These are phyloP conservation scores for Scleroderma citrinum DNA, from an alignment of 768 basidiomycete genomes.

Conservation along the genomic window DNA sequence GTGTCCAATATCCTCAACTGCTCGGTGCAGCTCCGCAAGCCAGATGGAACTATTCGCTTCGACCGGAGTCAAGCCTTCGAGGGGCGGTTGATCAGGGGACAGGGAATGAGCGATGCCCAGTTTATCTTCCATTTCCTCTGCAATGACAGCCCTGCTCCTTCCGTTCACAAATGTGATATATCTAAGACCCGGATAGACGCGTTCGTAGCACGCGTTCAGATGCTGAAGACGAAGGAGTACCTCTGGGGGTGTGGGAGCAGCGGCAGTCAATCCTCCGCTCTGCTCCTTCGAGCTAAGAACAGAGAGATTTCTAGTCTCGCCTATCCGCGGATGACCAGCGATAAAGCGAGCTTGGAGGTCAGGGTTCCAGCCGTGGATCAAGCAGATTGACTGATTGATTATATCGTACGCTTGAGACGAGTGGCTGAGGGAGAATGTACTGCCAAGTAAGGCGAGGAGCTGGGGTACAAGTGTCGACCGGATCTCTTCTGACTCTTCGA, in stretches of 20 bases:
- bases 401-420: conserved; percentile 45
- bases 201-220: conserved; percentile 76
- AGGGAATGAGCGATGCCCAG: conserved; percentile 50
- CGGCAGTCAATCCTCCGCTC: conserved; percentile 34
- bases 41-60: conserved; percentile 43
- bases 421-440: conserved; percentile 14
- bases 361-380: conserved; percentile 49
- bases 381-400: conserved; percentile 45
- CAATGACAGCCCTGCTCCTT: conserved; percentile 62
- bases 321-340: conserved; percentile 84
- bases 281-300: conserved; percentile 78
- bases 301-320: conserved; percentile 72
- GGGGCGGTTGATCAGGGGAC: conserved; percentile 30
- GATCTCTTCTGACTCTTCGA: conserved; percentile 66
- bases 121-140: conserved; percentile 71
- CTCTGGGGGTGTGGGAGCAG: conserved; percentile 57
- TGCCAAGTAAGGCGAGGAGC: conserved; percentile 30
- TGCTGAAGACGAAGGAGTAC: conserved; percentile 67
- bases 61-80: conserved; percentile 34
- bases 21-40: conserved; percentile 64
- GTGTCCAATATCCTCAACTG: conserved; percentile 62
- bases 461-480: conserved; percentile 47
- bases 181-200: conserved; percentile 62
- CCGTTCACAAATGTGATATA: conserved; percentile 95
- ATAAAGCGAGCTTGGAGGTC: conserved; percentile 58